Evolutionary conservation across 805 yeast species (phyloP).

Genomic region (Saccharomycopsis schoenii): DNA sequence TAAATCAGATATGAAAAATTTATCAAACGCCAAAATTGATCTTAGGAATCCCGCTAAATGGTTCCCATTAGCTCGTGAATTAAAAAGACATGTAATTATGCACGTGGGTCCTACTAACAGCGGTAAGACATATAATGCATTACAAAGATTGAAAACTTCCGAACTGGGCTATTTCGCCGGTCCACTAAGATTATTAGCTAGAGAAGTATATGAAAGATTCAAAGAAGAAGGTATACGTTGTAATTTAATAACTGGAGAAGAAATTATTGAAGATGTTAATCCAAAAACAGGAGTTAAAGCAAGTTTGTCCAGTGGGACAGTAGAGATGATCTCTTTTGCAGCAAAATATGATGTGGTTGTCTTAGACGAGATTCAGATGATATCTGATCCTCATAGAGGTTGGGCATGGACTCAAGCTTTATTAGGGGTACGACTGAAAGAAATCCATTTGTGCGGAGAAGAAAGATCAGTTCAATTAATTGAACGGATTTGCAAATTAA

Average conservation of each 20-base stretch:
- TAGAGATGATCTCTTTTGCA: slow-evolving; percentile 78
- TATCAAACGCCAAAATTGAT: slow-evolving; percentile 26
- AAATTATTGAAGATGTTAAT: slow-evolving; percentile 64
- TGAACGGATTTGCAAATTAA: slow-evolving; percentile 43
- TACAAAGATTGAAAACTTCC: slow-evolving; percentile 54
- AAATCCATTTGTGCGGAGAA: slow-evolving; percentile 91
- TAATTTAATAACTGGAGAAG: slow-evolving; percentile 93
- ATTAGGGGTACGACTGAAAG: slow-evolving; percentile 76
- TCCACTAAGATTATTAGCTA: slow-evolving; percentile 79
- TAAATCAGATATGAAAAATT: neutral
- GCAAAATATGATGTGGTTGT: slow-evolving; percentile 76
- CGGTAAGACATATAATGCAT: slow-evolving; percentile 85
- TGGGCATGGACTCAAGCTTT: slow-evolving; percentile 92
- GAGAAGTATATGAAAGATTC: slow-evolving; percentile 84
- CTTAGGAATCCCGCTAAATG: slow-evolving; percentile 58
- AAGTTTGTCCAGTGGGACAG: slow-evolving; percentile 73
- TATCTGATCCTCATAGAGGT: slow-evolving; percentile 70
- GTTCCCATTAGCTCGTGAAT: slow-evolving; percentile 77
- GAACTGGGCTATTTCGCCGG: slow-evolving; percentile 88
- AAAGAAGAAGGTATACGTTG: slow-evolving; percentile 57
- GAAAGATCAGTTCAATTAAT: slow-evolving; percentile 69
- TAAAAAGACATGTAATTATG: slow-evolving; percentile 72
- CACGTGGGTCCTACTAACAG: slow-evolving; percentile 98
- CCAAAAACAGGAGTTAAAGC: slow-evolving; percentile 58
- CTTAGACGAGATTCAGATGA: slow-evolving; percentile 95